Base-by-base conservation (phyloP, 2,329 filamentous ascomycete species). In the Fusarium acutatum region DNA sequence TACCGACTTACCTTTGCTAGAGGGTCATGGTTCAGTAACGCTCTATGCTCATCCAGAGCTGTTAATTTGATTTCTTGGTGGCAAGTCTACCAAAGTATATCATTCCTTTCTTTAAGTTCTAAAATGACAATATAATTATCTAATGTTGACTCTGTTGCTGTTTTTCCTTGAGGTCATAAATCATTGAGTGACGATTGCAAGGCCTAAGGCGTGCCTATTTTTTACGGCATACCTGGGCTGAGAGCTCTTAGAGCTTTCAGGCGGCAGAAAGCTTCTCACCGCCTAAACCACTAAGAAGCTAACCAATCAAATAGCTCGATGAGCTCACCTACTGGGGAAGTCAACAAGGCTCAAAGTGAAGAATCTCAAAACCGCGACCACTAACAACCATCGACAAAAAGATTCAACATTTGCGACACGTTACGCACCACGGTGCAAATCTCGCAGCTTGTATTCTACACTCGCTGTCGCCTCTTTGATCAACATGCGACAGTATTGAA, bases 401-500 rank as follows among this genome's bases (percentile, higher is more conserved):
- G 69, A 75, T 71, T 69, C 64, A 69, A 58, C 59, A 69, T 72
- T 65, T 54, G 69, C 75, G 57, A 71, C 52, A 66, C 74, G 71
- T 60, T 65, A 64, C 71, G 68, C 71, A 71, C 72, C 69, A 70
- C 72, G 70, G 76, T 76, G 71, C 71, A 72, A 75, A 67, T 66
- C 64, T 72, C 57, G 61, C 78, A 69, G 71, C 70, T 69, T 67
- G 63, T 65, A 75, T 65, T 50, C 38, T 40, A 46, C 60, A 63
- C 71, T 74, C 53, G 73, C 74, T 64, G 58, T 69, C 65, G 61
- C 61, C 46, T 72, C 54, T 59, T 56, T 64, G 46, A 70, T 69
- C 81, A 83, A 75, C 76, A 87, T 87, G 86, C 84, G 81, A 87
- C 87, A 87, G 83, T 76, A 72, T 76, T 72, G 75, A 74, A 80